Base-by-base conservation (phyloP, 1,284 basidiomycete species). In the Gomphus bonarii region DNA sequence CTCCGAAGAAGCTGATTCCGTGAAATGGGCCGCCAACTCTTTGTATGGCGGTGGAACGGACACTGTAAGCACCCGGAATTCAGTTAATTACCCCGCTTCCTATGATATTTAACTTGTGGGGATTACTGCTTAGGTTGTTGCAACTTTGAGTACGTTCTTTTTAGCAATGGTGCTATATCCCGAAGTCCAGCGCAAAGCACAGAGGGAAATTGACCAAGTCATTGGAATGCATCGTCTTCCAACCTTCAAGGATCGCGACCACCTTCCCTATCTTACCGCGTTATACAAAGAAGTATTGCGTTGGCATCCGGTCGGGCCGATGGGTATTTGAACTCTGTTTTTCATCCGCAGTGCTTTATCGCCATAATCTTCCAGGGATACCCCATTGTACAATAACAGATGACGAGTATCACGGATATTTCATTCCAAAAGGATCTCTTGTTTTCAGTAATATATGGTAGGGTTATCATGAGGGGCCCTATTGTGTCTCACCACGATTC, bases 211-310 rank as follows among this genome's bases (percentile, higher is more conserved):
- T n/a, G 38, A 40, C n/a, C n/a, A 16, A n/a, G 38, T 40, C 2
- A n/a, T 40, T 1, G 38, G 38, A n/a, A 16, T 14, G 1, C 38
- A 40, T n/a, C 38, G 38, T 40, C 38, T 40, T 40, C 38, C 38
- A 1, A 40, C 14, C n/a, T 40, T 40, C n/a, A 16, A 16, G 16
- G 38, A 40, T 40, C 38, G 38, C n/a, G 38, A 40, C n/a, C 14
- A 40, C 8, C n/a, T 40, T 16, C 38, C 76, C 5, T 61, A 60
- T 78, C 35, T 71, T 35, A 75, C 75, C 2, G 25, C 25, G 4
- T 2, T 5, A 11, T 68, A 74, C 31, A 73, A 70, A 57, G 78
- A 80, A 63, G 65, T 70, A 4, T 60, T 74, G 46, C 65, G 74
- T 30, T 69, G 65, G 43, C 57, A 47, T 25, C 30, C 51, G 16